Conservation (phyloP, 768 basidiomycete species). For the Lyophyllum shimeji region DNA sequence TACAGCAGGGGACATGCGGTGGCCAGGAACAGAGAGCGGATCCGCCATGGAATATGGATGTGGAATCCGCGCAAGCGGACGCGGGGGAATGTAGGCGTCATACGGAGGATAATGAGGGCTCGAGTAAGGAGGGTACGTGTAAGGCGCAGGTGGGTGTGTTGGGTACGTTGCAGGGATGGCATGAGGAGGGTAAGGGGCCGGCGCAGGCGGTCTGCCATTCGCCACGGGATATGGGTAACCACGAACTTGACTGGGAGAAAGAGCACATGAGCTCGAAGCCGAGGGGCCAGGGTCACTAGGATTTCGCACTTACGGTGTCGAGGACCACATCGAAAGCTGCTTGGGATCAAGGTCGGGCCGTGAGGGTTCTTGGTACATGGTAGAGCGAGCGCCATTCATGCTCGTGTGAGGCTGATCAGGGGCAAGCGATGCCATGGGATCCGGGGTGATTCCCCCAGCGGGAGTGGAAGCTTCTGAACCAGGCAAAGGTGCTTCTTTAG, state of each 20-base stretch:
- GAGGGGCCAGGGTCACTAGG: background rate
- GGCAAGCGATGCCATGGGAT: conserved; percentile 22
- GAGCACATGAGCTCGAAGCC: background rate
- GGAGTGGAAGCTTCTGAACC: conserved; percentile 21
- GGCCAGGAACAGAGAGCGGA: background rate
- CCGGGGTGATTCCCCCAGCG: conserved; percentile 9
- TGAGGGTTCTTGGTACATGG: conserved; percentile 1
- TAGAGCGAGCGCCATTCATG: background rate
- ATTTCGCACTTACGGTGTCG: background rate
- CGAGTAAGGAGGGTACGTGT: conserved; percentile 18
- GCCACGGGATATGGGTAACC: conserved; percentile 9
- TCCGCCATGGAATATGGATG: conserved; percentile 9
- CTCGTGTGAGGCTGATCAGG: conserved; percentile 2
- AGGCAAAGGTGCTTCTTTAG: conserved; percentile 23
- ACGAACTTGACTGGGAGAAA: conserved; percentile 10
- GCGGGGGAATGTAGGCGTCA: conserved; percentile 4
- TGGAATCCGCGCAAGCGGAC: conserved; percentile 5
- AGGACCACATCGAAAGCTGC: background rate
- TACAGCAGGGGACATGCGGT: conserved; percentile 1
- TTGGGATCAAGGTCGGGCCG: background rate
- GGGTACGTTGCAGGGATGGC: conserved; percentile 9
- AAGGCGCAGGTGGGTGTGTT: conserved; percentile 4
- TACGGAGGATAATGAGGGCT: conserved; percentile 17
- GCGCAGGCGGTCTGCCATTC: conserved; percentile 6
- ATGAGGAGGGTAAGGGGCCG: conserved; percentile 12